Evolutionary conservation across 1,284 basidiomycete species (phyloP).

Genomic region (Afroboletus lepidellus): DNA sequence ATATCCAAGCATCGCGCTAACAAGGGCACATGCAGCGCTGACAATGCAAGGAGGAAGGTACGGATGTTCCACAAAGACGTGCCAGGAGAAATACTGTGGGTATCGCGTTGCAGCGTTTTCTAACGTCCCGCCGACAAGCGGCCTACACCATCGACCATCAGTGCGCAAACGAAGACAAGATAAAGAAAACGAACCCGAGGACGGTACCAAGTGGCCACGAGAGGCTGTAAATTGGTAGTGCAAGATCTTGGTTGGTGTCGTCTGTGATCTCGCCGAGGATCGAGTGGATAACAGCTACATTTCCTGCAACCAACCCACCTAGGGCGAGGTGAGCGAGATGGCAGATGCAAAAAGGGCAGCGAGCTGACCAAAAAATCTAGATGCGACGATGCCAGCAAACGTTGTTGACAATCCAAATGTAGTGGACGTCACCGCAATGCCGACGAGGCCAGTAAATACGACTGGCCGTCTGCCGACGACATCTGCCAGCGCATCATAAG

Average conservation of each 20-base stretch:
- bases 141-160: slow-evolving; percentile 6
- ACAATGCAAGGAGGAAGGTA: slow-evolving; percentile 27
- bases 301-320: slow-evolving; percentile 60
- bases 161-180: not conserved
- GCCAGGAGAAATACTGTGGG: slow-evolving; percentile 19
- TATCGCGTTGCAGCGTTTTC: slow-evolving; percentile 20
- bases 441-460: slow-evolving; percentile 52
- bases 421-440: slow-evolving; percentile 49
- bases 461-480: slow-evolving; percentile 58
- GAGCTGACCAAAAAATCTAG: slow-evolving; percentile 28
- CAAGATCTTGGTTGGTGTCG: slow-evolving; percentile 57
- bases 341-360: slow-evolving; percentile 22
- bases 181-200: slow-evolving; percentile 15
- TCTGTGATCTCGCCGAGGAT: slow-evolving; percentile 60
- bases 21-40: slow-evolving; percentile 13
- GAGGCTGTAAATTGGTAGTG: slow-evolving; percentile 45
- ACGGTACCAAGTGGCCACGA: slow-evolving; percentile 21
- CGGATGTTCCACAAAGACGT: slow-evolving; percentile 17
- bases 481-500: slow-evolving; percentile 33
- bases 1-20: slow-evolving; percentile 17
- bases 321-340: not conserved
- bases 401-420: slow-evolving; percentile 55
- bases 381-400: slow-evolving; percentile 38
- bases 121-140: slow-evolving; percentile 23
- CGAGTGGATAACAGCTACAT: slow-evolving; percentile 51